Evolutionary conservation across 192 early-diverging fungal genomes (phyloP), one percentile per base, ranked within the genome.

Genomic region (Kickxella alabastrina): DNA sequence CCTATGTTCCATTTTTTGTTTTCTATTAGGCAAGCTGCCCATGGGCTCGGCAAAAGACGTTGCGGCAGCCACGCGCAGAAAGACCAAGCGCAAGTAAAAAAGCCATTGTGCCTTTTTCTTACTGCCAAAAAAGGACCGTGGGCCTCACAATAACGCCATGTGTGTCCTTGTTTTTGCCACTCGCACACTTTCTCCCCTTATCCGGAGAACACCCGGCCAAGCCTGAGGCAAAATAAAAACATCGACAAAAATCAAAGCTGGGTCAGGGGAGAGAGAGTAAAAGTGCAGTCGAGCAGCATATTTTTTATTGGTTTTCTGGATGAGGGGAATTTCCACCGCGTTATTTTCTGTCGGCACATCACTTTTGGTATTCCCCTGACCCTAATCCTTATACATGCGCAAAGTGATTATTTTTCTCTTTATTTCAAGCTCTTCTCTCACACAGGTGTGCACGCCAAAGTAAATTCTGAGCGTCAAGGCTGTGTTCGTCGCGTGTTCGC

Each of bases 21-120:
- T n/a, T n/a, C n/a, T n/a, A n/a, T n/a, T 55, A 55, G 53, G 53
- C 53, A 55, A 45, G 34, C 43, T 38, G n/a, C 47, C n/a, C 49
- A 58, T 12, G 19, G 42, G 53, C 53, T 6, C 52, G 14, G 29
- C 53, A 31, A 55, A 55, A 43, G 53, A 55, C 43, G 28, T 40
- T 2, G 26, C 44, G 4, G 51, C 52, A 19, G 41, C 41, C 24
- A 23, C 26, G 48, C 59, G 59, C 59, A 61, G 42, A 25, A 59
- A 53, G 59, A 6, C 26, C 26, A 52, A 48, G 50, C 57, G 57
- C 18, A 59, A 59, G 23, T 54, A 31, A n/a, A 27, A 5, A 32
- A 26, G 21, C 17, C n/a, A 0, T 49, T 19, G 17, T 34, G 9
- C 29, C 23, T 41, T 49, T n/a, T 8, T 49, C 22, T 15, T 49